These are phyloP conservation scores for Solanum hybrid DNA, from an alignment of 305 asterid species.

Conservation along the genomic window DNA sequence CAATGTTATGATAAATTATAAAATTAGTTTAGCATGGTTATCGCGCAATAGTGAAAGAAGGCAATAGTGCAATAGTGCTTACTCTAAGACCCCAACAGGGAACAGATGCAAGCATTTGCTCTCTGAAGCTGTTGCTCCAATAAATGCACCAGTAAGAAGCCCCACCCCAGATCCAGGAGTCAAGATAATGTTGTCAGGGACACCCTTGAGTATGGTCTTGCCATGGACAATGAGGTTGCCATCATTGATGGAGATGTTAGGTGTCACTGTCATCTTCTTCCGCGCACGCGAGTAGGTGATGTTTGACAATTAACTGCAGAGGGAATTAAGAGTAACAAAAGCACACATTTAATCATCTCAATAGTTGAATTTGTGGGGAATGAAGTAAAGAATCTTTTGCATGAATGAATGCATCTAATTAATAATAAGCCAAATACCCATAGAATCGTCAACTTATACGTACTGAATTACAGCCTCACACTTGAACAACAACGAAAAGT, in stretches of 20 bases:
- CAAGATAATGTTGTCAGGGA: constrained; percentile 68
- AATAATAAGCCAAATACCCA: not conserved
- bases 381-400: not conserved
- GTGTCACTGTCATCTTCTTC: constrained; percentile 76
- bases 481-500: not conserved
- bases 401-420: not conserved
- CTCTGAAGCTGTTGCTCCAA: constrained; percentile 75
- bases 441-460: not conserved
- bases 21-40: not conserved
- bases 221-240: constrained; percentile 91
- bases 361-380: not conserved
- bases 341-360: not conserved
- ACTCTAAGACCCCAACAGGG: constrained; percentile 90
- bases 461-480: not conserved
- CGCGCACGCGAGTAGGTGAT: not conserved
- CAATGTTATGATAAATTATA: not conserved
- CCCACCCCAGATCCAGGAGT: constrained; percentile 80
- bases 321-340: constrained; percentile 2
- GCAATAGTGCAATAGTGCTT: constrained; percentile 15
- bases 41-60: not conserved
- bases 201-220: constrained; percentile 76
- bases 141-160: constrained; percentile 72
- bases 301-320: constrained; percentile 28
- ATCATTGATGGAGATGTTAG: constrained; percentile 60
- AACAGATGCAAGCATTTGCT: constrained; percentile 77